Evolutionary conservation across 108 stramenopile species (phyloP), one percentile per base, ranked within the genome.

Genomic region (Cyclotella baltica): DNA sequence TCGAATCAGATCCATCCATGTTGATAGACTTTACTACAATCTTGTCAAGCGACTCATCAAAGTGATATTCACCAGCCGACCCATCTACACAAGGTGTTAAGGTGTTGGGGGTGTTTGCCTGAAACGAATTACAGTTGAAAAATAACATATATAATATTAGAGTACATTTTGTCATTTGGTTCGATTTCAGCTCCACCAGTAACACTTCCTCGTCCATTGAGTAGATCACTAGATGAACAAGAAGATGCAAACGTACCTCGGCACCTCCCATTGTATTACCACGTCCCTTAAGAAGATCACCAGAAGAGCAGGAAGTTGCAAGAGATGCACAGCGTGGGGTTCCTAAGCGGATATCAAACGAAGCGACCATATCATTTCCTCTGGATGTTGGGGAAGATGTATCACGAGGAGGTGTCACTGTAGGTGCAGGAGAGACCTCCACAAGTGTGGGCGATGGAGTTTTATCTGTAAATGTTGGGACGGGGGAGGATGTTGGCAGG

Each of bases 21-120:
- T 36, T 23, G 4, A 4, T 51, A 19, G 28, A 50, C 37, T 28
- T 75, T 6, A 75, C 50, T 10, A 75, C 47, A 55, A 75, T 67
- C 51, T 37, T 75, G 31, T 75, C 74, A 23, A 75, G 28, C 19
- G 74, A 75, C 31, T 75, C 66, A 20, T 75, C 74, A n/a, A 0
- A 0, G 23, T 75, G 74, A 23, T 52, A 75, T 3, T 47, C 8
- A 3, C 74, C 74, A 27, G 40, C 37, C 4, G 1, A 29, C 3
- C 74, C 74, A 33, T 75, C 74, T 20, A 16, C 22, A 30, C 74
- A 75, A 16, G 27, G 8, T 38, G 8, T 2, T 19, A 67, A 38
- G 19, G 48, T 67, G 30, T 75, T 75, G 0, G 66, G 66, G 15
- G 53, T 38, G 20, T 75, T 75, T 15, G 25, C 18, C n/a, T n/a